These are phyloP conservation scores for Betula pendula DNA, from an alignment of 306 rosid species.

Conservation along the genomic window DNA sequence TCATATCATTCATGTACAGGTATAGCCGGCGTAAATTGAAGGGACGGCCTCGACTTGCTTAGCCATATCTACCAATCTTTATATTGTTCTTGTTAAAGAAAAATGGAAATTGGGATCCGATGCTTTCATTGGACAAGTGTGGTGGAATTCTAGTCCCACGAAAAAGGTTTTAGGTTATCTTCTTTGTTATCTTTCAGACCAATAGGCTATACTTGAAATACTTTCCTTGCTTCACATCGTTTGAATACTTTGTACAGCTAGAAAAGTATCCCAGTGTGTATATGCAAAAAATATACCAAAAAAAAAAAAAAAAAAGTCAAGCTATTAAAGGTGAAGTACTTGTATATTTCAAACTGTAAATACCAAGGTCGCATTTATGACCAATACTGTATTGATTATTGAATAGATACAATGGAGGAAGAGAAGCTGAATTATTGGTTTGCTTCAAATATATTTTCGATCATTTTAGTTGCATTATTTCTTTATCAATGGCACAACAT, in stretches of 20 bases:
- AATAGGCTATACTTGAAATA: slow-evolving; percentile 12
- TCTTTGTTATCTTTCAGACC: slow-evolving; percentile 5
- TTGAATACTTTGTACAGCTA: slow-evolving; percentile 18
- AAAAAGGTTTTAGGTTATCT: neutral
- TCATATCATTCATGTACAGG: slow-evolving; percentile 47
- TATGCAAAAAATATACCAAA: slow-evolving; percentile 29
- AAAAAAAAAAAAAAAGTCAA: slow-evolving; percentile 17
- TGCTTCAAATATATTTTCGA: neutral
- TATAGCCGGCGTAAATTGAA: slow-evolving; percentile 16
- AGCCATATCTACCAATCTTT: slow-evolving; percentile 24
- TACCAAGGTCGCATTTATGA: neutral
- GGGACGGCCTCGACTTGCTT: slow-evolving; percentile 5
- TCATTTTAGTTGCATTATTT: slow-evolving; percentile 19
- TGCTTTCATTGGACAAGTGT: neutral
- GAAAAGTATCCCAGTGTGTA: slow-evolving; percentile 30
- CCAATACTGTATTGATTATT: neutral
- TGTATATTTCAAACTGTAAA: slow-evolving; percentile 1
- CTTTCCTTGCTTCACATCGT: neutral
- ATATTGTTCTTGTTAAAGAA: slow-evolving; percentile 14
- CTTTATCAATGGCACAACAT: neutral
- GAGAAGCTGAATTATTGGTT: neutral
- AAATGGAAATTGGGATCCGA: neutral
- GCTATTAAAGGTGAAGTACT: slow-evolving; percentile 21
- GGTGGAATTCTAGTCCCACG: neutral
- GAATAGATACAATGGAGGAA: neutral